A percentile compares a stretch with the other conserved stretches of the same genome.
phyloP scores from a whole-genome alignment of 306 rosid species.

The Sphenostylis stenocarpa region DNA sequence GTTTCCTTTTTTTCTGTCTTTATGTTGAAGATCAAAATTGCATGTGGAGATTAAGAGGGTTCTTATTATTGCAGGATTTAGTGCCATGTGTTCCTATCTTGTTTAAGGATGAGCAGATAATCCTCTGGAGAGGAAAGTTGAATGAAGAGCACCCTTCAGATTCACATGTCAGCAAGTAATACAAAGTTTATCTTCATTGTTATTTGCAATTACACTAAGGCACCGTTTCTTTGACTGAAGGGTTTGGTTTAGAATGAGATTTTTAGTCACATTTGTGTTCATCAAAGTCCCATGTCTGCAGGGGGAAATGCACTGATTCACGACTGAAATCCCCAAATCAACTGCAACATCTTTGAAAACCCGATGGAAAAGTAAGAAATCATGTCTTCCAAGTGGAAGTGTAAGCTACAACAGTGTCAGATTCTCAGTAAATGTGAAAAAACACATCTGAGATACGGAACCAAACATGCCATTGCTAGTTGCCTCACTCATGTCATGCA shows the following conservation, averaged over 20 bases:
- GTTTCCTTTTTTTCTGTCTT: neutral
- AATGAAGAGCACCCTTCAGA: conserved; percentile 36
- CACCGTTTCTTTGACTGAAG: neutral
- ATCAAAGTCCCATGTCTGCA: conserved; percentile 1
- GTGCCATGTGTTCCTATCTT: conserved; percentile 85
- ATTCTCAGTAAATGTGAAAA: neutral
- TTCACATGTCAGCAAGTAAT: conserved; percentile 9
- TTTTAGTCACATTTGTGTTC: too few species aligned
- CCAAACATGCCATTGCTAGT: neutral
- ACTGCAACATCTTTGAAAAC: neutral
- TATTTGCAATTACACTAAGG: neutral
- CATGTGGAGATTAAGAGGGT: neutral
- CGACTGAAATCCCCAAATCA: neutral
- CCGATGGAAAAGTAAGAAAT: neutral
- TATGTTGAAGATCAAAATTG: conserved; percentile 4
- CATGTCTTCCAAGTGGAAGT: neutral
- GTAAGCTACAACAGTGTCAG: neutral
- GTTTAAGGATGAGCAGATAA: conserved; percentile 88
- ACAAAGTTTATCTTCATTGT: neutral
- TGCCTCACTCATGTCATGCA: too few species aligned
- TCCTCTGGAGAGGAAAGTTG: conserved; percentile 82
- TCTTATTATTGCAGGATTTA: conserved; percentile 55
- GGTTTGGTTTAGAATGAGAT: too few species aligned
- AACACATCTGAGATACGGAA: neutral
- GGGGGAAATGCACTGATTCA: neutral